Evolutionary conservation across 352 stramenopile genomes (phyloP), one percentile per base, ranked within the genome.

Genomic region (Pythium brassicae): DNA sequence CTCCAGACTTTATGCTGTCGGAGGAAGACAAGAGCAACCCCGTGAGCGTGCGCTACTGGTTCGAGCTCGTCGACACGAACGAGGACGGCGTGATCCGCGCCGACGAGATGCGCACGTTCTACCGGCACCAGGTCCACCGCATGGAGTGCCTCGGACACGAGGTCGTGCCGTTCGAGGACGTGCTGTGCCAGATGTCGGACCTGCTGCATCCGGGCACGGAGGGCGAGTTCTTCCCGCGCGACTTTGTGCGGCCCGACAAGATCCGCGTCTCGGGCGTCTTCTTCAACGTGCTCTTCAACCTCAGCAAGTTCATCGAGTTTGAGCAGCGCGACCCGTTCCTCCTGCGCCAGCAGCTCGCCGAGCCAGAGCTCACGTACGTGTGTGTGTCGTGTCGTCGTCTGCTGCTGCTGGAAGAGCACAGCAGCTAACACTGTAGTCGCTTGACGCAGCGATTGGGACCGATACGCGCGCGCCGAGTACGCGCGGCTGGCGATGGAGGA

Each of bases 231-330:
- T 80, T 78, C 42, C 78, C 86, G 57, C 69, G 72, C 22, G 85
- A 95, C 37, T 89, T 95, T 35, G 78, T 86, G 40, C 82, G 82
- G n/a, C 69, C 81, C 17, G 85, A 95, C 69, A 93, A 92, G 66
- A 93, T 95, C 51, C 83, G 85, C 35, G 69, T 99, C 22, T 94
- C 93, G 0, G 97, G 97, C 22, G 95, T 98, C 25, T 92, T 99
- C 48, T 99, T 99, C 76, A 98, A 99, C 76, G 96, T 97, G 34
- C 79, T 99, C 23, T 99, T 99, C 83, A 99, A 99, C 74, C 76
- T 99, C 39, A 98, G 97, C 89, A 99, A 99, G 70, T 99, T 99
- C 57, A 96, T 99, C 45, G 86, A 96, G 56, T 99, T 99, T 72
- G 97, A 99, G 76, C 91, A 98, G 68, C 82, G 97, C 22, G 97